Percentiles rank a stretch among this genome's conserved stretches.
phyloP scores from a whole-genome alignment of 331 rosid genomes.

The Malus hybrid region DNA sequence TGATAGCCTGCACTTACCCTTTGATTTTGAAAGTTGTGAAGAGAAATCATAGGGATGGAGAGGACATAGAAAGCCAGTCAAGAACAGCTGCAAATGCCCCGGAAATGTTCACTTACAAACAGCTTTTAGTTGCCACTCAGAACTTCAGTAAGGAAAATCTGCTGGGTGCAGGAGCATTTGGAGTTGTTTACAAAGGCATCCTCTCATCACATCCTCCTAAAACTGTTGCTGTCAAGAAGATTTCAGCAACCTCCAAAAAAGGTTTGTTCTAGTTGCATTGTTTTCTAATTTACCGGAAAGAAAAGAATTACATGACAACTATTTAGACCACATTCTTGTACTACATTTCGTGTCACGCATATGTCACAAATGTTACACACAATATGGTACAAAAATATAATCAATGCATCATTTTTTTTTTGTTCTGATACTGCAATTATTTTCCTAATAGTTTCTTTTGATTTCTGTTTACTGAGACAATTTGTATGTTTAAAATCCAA shows the following conservation, averaged over 20 bases:
- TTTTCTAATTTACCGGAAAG: background rate
- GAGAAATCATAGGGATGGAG: background rate
- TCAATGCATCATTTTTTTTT: background rate
- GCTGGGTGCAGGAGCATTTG: conserved; percentile 51
- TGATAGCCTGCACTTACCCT: conserved; percentile 4
- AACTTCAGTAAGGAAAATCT: conserved; percentile 44
- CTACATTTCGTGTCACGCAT: too few relatives aligned
- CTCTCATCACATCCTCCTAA: conserved; percentile 16
- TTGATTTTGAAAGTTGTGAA: conserved; percentile 20
- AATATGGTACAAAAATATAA: background rate
- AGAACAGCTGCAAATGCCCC: conserved; percentile 35
- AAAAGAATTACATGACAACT: too few relatives aligned
- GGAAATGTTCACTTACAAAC: conserved; percentile 33
- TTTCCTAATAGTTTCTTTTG: background rate
- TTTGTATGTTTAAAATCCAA: background rate
- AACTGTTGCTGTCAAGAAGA: conserved; percentile 41
- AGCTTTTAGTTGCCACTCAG: conserved; percentile 36
- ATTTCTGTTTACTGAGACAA: background rate
- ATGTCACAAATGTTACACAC: background rate
- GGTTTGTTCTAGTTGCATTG: conserved; percentile 18
- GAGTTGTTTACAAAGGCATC: conserved; percentile 49
- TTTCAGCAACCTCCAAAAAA: conserved; percentile 49
- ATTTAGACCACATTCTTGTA: too few relatives aligned
- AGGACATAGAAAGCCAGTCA: conserved; percentile 37
- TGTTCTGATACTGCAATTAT: background rate